Percentiles rank a stretch among this genome's conserved stretches.
These are phyloP conservation scores for Neonectria sp. DNA, from an alignment of 2,329 filamentous ascomycete species.

Conservation along the genomic window DNA sequence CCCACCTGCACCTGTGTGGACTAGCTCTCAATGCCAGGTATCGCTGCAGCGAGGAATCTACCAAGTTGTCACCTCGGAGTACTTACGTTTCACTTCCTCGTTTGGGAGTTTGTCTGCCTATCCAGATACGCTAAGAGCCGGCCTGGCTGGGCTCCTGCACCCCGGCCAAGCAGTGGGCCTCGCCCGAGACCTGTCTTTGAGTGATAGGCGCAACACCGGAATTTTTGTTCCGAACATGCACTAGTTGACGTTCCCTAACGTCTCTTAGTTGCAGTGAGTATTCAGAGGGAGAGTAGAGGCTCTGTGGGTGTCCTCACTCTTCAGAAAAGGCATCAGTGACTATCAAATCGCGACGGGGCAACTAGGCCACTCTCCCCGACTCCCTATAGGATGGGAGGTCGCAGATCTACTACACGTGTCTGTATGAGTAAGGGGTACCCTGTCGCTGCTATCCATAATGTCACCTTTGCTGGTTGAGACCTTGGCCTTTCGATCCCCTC, in stretches of 20 bases:
- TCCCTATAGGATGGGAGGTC: too few species aligned
- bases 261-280: too few species aligned
- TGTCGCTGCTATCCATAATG: too few species aligned
- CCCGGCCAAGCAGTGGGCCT: neutral
- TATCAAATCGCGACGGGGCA: too few species aligned
- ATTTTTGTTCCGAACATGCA: neutral
- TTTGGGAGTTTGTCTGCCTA: neutral
- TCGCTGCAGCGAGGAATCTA: neutral
- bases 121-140: neutral
- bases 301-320: too few species aligned
- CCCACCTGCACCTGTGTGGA: neutral
- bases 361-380: neutral
- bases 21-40: neutral
- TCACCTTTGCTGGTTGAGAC: too few species aligned
- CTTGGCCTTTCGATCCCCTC: too few species aligned
- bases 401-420: too few species aligned
- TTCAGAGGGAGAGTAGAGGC: too few species aligned
- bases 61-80: neutral
- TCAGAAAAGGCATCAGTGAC: too few species aligned
- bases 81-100: neutral
- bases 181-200: neutral
- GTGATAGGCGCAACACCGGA: neutral
- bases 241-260: too few species aligned
- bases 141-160: neutral
- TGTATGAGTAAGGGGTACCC: too few species aligned